Evolutionary conservation across 352 stramenopile species (phyloP), one percentile per base, ranked within the genome.

Genomic region (Plasmopara muralis): DNA sequence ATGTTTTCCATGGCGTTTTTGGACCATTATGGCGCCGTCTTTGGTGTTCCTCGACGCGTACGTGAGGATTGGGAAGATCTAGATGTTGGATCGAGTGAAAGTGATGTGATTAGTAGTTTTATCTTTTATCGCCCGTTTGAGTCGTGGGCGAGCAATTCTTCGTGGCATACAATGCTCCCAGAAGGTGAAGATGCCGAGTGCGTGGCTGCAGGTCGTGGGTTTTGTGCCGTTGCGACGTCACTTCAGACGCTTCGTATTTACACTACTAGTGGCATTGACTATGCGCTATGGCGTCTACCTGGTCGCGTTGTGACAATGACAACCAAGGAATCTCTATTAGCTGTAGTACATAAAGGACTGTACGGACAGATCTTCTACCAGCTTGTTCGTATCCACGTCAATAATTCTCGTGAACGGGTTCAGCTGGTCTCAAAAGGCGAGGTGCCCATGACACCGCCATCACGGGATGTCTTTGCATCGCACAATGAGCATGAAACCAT

Each of bases 41-140:
- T 93, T 51, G 83, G 59, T 12, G 74, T 84, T 4, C 78, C 83
- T 0, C 66, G 76, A 34, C 77, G 80, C 29, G 68, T 58, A 16
- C 68, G 74, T 28, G 76, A 87, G 41, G 72, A 86, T n/a, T 81
- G 68, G 72, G 74, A 89, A 9, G 70, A 75, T n/a, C 53, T 67
- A n/a, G 57, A 68, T 15, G 39, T 45, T 15, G 59, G 55, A 0
- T 48, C 50, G 2, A 55, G 54, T 25, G 62, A 80, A 56, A 71
- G 60, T 29, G 76, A 85, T 34, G 64, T 90, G 15, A 77, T 84
- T 37, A 68, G 61, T 50, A 88, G 80, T 58, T 85, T 79, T 33
- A 55, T 91, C 6, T 90, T 89, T 62, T 93, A 93, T 58, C 83
- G 81, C 0, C 77, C 79, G 15, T 90, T 93, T 48, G 78, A 93